Conservation (phyloP, 1,284 basidiomycete species). For the Ganoderma multipileum region DNA sequence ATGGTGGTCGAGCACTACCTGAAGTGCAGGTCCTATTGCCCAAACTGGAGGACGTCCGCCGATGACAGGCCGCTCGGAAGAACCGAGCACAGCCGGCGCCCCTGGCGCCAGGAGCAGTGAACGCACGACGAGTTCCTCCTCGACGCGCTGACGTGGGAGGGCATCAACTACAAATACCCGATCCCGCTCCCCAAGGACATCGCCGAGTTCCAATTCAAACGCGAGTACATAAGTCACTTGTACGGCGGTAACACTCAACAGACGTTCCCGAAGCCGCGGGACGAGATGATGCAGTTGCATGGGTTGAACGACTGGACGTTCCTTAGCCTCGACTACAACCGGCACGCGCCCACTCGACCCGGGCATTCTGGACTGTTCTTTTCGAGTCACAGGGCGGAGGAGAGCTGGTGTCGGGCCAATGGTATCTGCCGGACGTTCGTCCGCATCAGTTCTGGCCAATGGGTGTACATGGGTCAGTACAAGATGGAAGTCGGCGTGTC, state of each 20-base stretch:
- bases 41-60: background rate
- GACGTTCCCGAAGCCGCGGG: conserved; percentile 34
- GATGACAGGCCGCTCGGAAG: background rate
- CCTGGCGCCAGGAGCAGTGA: background rate
- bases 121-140: conserved; percentile 15
- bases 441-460: background rate
- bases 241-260: conserved; percentile 43
- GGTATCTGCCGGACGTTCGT: conserved; percentile 6
- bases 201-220: conserved; percentile 25
- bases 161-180: conserved; percentile 14
- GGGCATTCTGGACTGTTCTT: conserved; percentile 12
- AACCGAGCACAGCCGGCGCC: background rate
- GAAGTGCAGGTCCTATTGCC: conserved; percentile 6
- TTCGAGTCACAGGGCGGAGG: background rate
- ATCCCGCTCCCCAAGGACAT: conserved; percentile 17
- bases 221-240: conserved; percentile 39
- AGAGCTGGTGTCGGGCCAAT: background rate
- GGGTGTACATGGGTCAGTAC: conserved; percentile 18
- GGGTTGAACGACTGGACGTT: conserved; percentile 12
- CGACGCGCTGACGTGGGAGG: conserved; percentile 13
- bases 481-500: background rate
- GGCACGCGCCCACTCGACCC: conserved; percentile 13
- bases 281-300: conserved; percentile 7
- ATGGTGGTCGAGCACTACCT: background rate
- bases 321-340: conserved; percentile 13